Evolutionary conservation across 768 basidiomycete species (phyloP).

Genomic region (Trametes maxima): DNA sequence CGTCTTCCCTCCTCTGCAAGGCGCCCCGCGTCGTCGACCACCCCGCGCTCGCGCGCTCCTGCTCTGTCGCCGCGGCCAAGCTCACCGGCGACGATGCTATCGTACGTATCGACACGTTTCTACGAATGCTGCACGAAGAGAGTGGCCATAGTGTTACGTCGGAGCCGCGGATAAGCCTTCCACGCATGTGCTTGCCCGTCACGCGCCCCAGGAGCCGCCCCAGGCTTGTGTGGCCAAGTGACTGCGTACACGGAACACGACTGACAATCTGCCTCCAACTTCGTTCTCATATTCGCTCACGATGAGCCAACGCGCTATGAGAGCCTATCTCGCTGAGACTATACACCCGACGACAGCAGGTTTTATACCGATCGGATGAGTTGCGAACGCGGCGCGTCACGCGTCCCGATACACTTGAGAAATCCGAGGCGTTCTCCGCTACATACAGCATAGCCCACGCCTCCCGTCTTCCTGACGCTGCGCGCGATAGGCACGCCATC

Average conservation of each 20-base stretch:
- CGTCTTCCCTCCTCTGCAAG: slow-evolving; percentile 29
- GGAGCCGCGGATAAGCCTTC: no score
- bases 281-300: no score
- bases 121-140: background rate
- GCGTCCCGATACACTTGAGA: slow-evolving; percentile 3
- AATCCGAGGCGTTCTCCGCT: background rate
- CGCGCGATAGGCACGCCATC: slow-evolving; percentile 12
- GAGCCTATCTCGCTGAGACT: background rate
- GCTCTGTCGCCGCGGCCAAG: slow-evolving; percentile 19
- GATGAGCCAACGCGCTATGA: no score
- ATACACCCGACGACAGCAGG: background rate
- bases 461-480: background rate
- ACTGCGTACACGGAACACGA: no score
- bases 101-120: slow-evolving; percentile 2
- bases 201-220: no score
- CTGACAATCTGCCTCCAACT: no score
- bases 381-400: slow-evolving; percentile 5
- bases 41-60: slow-evolving; percentile 22
- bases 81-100: slow-evolving; percentile 8
- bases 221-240: no score
- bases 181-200: no score
- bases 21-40: slow-evolving; percentile 25
- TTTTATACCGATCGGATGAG: background rate
- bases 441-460: background rate
- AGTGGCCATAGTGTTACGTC: no score